phyloP scores from a whole-genome alignment of 1,139 yeast species.

The Hansenula lynferdii region DNA sequence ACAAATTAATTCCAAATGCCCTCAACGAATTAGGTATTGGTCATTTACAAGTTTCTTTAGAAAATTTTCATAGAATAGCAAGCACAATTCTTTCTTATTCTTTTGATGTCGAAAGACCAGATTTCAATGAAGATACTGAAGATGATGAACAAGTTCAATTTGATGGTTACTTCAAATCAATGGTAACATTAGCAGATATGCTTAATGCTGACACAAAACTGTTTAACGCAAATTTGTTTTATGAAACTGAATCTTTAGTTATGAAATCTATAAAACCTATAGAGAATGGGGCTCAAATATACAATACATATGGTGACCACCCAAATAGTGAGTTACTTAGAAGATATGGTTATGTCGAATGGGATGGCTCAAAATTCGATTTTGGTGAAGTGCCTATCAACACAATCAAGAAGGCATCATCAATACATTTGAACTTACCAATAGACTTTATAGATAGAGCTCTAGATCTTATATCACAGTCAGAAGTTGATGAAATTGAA shows the following conservation, averaged over 20 bases:
- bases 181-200: constrained; percentile 92
- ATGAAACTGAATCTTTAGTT: constrained; percentile 43
- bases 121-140: constrained; percentile 28
- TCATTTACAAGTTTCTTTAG: constrained; percentile 24
- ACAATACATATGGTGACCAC: constrained; percentile 85
- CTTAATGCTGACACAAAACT: constrained; percentile 77
- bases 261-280: constrained; percentile 69
- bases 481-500: constrained; percentile 35
- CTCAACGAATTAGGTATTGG: constrained; percentile 24
- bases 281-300: constrained; percentile 64
- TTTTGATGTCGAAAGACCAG: constrained; percentile 53
- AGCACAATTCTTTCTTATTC: constrained; percentile 64
- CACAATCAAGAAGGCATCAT: constrained; percentile 28
- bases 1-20: constrained; percentile 30
- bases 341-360: constrained; percentile 87
- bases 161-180: constrained; percentile 61
- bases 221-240: constrained; percentile 71
- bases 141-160: constrained; percentile 32
- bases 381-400: constrained; percentile 67
- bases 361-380: constrained; percentile 69
- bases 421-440: constrained; percentile 13
- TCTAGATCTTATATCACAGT: constrained; percentile 23
- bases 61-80: constrained; percentile 63
- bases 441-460: constrained; percentile 26
- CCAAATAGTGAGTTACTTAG: constrained; percentile 87